Percentiles rank a stretch among this genome's conserved stretches.
These are phyloP conservation scores for Eucalyptus tenuipes DNA, from an alignment of 345 rosid genomes.

Conservation along the genomic window DNA sequence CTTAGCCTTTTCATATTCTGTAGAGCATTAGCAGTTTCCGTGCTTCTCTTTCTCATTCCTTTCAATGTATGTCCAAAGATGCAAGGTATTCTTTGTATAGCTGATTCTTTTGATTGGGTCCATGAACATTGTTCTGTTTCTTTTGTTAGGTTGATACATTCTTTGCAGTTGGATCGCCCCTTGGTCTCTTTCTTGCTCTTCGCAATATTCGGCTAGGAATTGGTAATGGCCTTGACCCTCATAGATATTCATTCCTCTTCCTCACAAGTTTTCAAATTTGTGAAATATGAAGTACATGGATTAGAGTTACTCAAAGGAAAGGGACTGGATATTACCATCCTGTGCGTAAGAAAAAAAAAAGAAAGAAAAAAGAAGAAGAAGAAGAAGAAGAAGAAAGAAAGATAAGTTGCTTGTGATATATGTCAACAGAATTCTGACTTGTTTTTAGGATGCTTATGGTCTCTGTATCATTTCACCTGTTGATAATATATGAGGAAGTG, in stretches of 20 bases:
- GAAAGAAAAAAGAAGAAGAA: background rate
- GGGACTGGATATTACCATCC: background rate
- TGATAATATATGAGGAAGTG: background rate
- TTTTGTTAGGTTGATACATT: constrained; percentile 80
- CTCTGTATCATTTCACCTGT: background rate
- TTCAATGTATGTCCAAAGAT: background rate
- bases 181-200: constrained; percentile 94
- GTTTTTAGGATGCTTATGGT: background rate
- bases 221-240: constrained; percentile 23
- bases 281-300: background rate
- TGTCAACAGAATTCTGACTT: background rate
- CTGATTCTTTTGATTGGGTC: background rate
- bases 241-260: background rate
- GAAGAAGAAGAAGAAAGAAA: too few species aligned
- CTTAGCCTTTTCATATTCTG: background rate
- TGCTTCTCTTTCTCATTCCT: background rate
- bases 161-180: constrained; percentile 98
- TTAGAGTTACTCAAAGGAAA: background rate
- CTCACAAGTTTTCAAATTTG: background rate
- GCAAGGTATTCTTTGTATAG: background rate
- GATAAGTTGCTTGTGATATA: background rate
- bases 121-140: background rate
- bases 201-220: constrained; percentile 85
- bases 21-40: background rate
- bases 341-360: background rate